Evolutionary conservation across 257 asterid genomes (phyloP).

Genomic region (Striga asiatica): DNA sequence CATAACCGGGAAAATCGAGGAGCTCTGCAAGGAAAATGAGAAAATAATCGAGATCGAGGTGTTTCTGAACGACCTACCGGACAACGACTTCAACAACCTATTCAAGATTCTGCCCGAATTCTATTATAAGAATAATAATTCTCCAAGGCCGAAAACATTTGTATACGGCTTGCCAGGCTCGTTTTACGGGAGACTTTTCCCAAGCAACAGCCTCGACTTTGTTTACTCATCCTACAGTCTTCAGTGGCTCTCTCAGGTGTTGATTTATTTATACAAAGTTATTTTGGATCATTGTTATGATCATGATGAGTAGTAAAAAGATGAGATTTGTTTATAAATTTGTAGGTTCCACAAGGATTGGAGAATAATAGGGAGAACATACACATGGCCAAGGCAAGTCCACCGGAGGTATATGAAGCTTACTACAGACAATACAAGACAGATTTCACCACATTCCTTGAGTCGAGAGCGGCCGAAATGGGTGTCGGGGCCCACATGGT

Average conservation of each 20-base stretch:
- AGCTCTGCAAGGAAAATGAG: neutral
- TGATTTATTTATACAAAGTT: too few species aligned
- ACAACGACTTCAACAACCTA: neutral
- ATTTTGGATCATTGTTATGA: too few species aligned
- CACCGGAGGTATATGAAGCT: constrained; percentile 18
- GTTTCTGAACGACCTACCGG: neutral
- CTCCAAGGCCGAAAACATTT: neutral
- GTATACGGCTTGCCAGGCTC: neutral
- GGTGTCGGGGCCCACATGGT: constrained; percentile 26
- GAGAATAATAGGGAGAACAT: constrained; percentile 21
- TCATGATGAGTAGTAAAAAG: too few species aligned
- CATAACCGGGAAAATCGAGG: neutral
- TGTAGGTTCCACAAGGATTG: constrained; percentile 32
- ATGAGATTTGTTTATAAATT: too few species aligned
- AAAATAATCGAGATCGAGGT: neutral
- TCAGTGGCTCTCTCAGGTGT: neutral
- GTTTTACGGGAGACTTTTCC: neutral
- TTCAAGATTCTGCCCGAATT: neutral
- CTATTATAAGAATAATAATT: neutral
- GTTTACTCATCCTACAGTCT: neutral
- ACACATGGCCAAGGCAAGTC: constrained; percentile 18
- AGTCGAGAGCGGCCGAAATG: constrained; percentile 21
- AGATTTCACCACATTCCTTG: constrained; percentile 26
- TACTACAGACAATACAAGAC: constrained; percentile 19
- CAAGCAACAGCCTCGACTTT: neutral